Base-by-base conservation (phyloP, 768 basidiomycete species). In the Rubroboletus satanas region DNA sequence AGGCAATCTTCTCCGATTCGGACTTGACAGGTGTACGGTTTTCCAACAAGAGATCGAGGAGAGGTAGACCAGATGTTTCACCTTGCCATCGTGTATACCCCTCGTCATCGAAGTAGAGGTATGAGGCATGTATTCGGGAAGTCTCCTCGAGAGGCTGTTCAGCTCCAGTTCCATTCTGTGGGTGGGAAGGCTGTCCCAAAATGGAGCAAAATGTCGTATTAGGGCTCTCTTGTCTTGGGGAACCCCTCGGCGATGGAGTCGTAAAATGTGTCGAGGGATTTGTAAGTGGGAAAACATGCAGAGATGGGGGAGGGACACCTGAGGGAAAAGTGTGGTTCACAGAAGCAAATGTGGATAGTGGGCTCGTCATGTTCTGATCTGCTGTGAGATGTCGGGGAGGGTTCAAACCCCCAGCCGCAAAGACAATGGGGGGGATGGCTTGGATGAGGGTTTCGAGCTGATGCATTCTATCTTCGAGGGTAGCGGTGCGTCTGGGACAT, bases 71-170 rank as follows among this genome's bases (percentile, higher is more conserved):
- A 4, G 93, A 95, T 0, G 92, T 92, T 64, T 95, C 93, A 31
- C 94, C 93, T 73, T 93, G 90, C 90, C 90, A 93, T 53, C 90
- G 75, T 0, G 90, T 89, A 66, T 85, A 88, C 3, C 90, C 90
- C 67, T 92, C 89, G 64, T 93, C 90, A 59, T 93, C 90, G 55
- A 89, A 84, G 66, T 93, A 93, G 33, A 93, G 79, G 67, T 93
- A 93, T 0, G 88, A 89, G 2, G 88, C 86, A 0, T 85, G 81
- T 41, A 90, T 80, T 28, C 83, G 80, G 12, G 83, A 78, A 1
- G 79, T 74, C 47, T 85, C 86, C 45, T 84, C 85, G 7, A 73
- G 70, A 21, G 80, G 71, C 39, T 79, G 78, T 45, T 84, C 84
- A 33, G 32, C 2, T 62, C 61, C 28, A 62, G 51, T 53, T 4